Conservation (phyloP, 768 basidiomycete species). For the Lactarius quietus region DNA sequence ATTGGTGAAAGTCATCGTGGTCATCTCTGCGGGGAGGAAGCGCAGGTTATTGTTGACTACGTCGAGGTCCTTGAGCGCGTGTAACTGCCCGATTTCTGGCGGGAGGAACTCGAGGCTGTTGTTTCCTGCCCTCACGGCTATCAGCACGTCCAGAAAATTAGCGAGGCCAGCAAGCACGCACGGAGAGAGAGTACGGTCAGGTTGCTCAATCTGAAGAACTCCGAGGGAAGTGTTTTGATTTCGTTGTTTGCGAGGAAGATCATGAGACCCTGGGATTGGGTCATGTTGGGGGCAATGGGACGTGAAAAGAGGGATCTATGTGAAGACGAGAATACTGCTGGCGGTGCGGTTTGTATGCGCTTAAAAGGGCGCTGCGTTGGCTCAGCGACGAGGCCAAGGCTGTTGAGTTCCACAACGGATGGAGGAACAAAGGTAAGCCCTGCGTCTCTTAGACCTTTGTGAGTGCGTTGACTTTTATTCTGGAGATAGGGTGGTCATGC, state of each 20-base stretch:
- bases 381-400: slow-evolving; percentile 15
- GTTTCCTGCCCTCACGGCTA: slow-evolving; percentile 8
- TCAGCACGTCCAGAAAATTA: background rate
- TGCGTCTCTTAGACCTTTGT: slow-evolving; percentile 2
- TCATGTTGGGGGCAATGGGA: background rate
- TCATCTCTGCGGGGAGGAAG: slow-evolving; percentile 26
- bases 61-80: slow-evolving; percentile 21
- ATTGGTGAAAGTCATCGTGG: slow-evolving; percentile 16
- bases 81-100: slow-evolving; percentile 23
- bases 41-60: slow-evolving; percentile 23
- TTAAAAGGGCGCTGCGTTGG: slow-evolving; percentile 13
- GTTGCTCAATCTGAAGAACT: slow-evolving; percentile 25
- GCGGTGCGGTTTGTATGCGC: slow-evolving; percentile 20
- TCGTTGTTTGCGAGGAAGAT: slow-evolving; percentile 23
- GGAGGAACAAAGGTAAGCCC: slow-evolving; percentile 19
- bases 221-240: slow-evolving; percentile 18
- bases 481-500: background rate
- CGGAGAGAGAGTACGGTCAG: slow-evolving; percentile 24
- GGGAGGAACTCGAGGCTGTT: slow-evolving; percentile 22
- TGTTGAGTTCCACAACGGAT: slow-evolving; percentile 17
- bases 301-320: slow-evolving; percentile 9
- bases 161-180: slow-evolving; percentile 1
- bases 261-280: slow-evolving; percentile 18
- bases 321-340: slow-evolving; percentile 15
- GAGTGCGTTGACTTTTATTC: background rate